Percentiles rank a stretch among this genome's conserved stretches.
These are phyloP conservation scores for Ophiostoma angusticollis DNA, from an alignment of 2,329 filamentous ascomycete species.

Conservation along the genomic window DNA sequence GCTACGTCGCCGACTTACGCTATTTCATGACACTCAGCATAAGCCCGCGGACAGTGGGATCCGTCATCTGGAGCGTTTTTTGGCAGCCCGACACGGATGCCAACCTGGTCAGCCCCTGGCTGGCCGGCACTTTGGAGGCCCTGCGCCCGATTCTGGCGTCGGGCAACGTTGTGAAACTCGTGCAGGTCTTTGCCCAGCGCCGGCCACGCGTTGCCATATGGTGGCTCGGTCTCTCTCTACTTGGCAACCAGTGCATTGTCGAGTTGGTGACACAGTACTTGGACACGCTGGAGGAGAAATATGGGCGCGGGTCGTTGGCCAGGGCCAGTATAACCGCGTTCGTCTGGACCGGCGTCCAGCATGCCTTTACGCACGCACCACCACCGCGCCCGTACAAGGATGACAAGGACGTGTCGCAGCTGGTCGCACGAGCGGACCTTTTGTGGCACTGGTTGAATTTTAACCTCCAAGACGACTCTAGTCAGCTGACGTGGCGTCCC, in stretches of 20 bases:
- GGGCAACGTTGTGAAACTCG: constrained; percentile 15
- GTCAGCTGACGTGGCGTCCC: background rate
- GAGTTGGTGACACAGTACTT: constrained; percentile 17
- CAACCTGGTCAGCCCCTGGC: constrained; percentile 20
- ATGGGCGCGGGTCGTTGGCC: constrained; percentile 5
- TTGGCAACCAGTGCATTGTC: constrained; percentile 15
- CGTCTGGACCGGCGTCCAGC: constrained; percentile 5
- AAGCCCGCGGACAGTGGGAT: constrained; percentile 16
- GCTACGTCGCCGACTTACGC: constrained; percentile 9
- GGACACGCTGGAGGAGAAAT: constrained; percentile 17
- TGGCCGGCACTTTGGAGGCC: constrained; percentile 16
- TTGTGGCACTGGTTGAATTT: constrained; percentile 2
- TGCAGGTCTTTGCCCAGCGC: constrained; percentile 16
- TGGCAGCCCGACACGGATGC: constrained; percentile 21
- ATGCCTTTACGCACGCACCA: constrained; percentile 3
- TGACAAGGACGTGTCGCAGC: background rate
- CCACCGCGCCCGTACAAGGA: background rate
- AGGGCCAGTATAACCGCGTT: background rate
- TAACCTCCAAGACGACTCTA: background rate
- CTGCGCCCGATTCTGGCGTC: constrained; percentile 15
- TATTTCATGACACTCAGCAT: constrained; percentile 23
- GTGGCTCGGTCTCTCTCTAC: constrained; percentile 20
- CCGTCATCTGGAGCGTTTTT: constrained; percentile 20
- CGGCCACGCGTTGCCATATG: constrained; percentile 19
- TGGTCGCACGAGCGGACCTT: background rate